Percentiles rank a stretch among this genome's conserved stretches.
These are phyloP conservation scores for Scheffersomyces ergatensis DNA, from an alignment of 805 yeast species.

Conservation along the genomic window DNA sequence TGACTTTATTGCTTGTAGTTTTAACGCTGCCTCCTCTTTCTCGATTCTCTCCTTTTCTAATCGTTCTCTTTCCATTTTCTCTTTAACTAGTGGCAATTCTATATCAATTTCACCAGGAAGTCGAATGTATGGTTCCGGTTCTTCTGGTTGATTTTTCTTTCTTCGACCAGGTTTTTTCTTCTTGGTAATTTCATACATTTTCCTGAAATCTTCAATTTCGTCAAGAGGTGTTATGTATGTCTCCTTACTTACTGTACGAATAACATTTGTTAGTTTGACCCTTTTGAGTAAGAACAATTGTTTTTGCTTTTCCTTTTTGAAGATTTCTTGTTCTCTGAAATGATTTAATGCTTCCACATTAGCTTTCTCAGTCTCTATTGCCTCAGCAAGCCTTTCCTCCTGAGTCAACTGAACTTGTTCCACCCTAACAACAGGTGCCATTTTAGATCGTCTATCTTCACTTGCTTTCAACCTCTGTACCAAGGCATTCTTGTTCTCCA, in stretches of 20 bases:
- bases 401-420: conserved; percentile 58
- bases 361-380: conserved; percentile 77
- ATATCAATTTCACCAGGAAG: conserved; percentile 33
- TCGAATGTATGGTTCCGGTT: conserved; percentile 21
- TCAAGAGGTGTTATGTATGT: conserved; percentile 59
- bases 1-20: background rate
- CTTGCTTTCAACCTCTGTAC: conserved; percentile 67
- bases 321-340: conserved; percentile 82
- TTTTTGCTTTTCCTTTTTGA: conserved; percentile 73
- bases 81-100: conserved; percentile 23
- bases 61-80: conserved; percentile 20
- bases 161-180: conserved; percentile 46
- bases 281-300: conserved; percentile 68
- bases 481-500: conserved; percentile 73
- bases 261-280: conserved; percentile 54
- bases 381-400: conserved; percentile 75
- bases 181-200: conserved; percentile 30
- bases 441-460: conserved; percentile 56
- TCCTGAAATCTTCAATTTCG: conserved; percentile 52
- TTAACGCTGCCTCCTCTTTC: conserved; percentile 12
- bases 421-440: conserved; percentile 37
- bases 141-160: conserved; percentile 31
- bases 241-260: conserved; percentile 51
- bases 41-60: conserved; percentile 19
- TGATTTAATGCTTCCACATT: conserved; percentile 71